Conservation (phyloP, 495 filamentous ascomycete species). For the Lindgomyces ingoldianus region DNA sequence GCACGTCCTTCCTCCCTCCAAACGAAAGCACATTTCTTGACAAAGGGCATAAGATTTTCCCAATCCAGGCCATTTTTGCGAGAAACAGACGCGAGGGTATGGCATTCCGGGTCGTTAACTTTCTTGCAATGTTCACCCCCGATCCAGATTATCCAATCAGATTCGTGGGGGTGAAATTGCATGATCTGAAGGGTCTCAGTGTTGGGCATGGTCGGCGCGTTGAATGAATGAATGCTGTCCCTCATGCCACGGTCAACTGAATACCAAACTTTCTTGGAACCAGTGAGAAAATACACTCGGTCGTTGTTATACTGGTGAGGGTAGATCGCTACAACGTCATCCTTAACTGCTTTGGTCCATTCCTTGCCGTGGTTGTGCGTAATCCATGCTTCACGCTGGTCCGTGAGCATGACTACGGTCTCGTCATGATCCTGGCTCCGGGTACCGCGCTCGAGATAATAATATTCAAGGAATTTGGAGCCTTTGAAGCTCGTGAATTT, state of each 20-base stretch:
- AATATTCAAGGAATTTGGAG: conserved; percentile 62
- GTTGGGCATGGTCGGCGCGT: conserved; percentile 57
- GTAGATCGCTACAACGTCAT: conserved; percentile 63
- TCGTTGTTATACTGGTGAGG: conserved; percentile 79
- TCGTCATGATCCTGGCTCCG: conserved; percentile 59
- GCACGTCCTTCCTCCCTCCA: conserved; percentile 59
- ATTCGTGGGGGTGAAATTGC: conserved; percentile 76
- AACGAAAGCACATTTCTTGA: conserved; percentile 80
- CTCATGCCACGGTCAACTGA: conserved; percentile 70
- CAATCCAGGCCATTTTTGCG: conserved; percentile 76
- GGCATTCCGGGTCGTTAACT: conserved; percentile 56
- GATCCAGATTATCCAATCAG: conserved; percentile 89
- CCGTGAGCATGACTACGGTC: conserved; percentile 79
- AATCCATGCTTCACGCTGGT: conserved; percentile 63
- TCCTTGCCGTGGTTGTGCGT: conserved; percentile 82
- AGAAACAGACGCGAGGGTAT: conserved; percentile 67
- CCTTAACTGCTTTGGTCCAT: conserved; percentile 68
- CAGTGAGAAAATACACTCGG: conserved; percentile 79
- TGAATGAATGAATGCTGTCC: conserved; percentile 62
- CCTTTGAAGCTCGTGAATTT: conserved; percentile 61
- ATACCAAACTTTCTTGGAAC: conserved; percentile 67
- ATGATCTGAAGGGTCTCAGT: conserved; percentile 54
- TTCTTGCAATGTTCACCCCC: conserved; percentile 62
- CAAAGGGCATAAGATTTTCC: conserved; percentile 65
- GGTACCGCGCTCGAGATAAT: conserved; percentile 81